Base-by-base conservation (phyloP, 1,284 basidiomycete genomes). In the Chalciporus sp. region DNA sequence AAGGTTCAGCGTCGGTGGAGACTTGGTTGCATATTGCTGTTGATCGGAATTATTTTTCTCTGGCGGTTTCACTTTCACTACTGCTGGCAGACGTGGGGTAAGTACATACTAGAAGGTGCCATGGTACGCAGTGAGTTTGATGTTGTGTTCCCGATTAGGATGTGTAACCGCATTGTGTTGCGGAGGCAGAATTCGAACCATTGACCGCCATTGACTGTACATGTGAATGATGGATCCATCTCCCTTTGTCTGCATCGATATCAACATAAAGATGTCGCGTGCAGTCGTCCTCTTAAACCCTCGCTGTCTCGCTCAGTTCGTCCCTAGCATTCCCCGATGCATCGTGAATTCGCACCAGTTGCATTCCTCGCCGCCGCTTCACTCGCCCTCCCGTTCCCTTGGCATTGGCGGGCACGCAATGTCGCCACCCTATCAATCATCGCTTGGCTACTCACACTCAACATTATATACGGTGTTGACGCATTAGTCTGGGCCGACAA, bases 401-500 rank as follows among this genome's bases (percentile, higher is more conserved):
- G 69, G 66, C 72, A 75, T 55, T 73, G 74, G 66, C 72, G 78
- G 37, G 75, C 81, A 14, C 71, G 77, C 42, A 85, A 83, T 61
- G 68, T 81, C 9, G 74, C 79, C 3, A 80, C 78, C n/a, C 59
- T 85, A 4, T 73, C 80, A 29, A 72, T 83, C 40, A 75, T 84
- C n/a, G 58, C 70, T 1, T 88, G 84, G 85, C 72, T 84, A 11
- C 67, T 79, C 31, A 60, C 77, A 1, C 69, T 68, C 42, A 83
- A 83, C 59, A 11, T 86, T 10, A 72, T 81, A 19, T 76, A 74
- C 55, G 78, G 72, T 2, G 68, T 86, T 50, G 82, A 87, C 64
- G 67, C 78, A 14, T 58, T 83, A 14, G 61, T 83, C 4, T 88
- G 84, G 83, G 66, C 70, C 20, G 74, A 76, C 39, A 82, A 79